These are phyloP conservation scores for Candida pini DNA, from an alignment of 805 yeast species.

Conservation along the genomic window DNA sequence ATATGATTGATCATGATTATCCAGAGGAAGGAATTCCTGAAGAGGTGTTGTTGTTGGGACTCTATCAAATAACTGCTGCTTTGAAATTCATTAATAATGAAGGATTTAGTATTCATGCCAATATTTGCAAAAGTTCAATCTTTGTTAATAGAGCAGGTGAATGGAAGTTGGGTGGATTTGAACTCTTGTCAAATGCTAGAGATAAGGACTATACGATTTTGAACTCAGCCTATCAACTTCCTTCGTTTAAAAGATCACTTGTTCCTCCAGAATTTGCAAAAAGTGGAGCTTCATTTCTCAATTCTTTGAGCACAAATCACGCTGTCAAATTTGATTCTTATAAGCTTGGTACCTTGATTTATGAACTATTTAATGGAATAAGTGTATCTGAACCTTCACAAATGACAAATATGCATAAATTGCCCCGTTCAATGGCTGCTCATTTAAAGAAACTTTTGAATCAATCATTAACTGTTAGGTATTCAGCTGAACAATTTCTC, in stretches of 20 bases:
- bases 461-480: conserved; percentile 33
- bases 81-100: conserved; percentile 54
- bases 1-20: conserved; percentile 27
- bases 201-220: conserved; percentile 34
- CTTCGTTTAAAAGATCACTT: conserved; percentile 15
- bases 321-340: conserved; percentile 57
- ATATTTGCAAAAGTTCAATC: conserved; percentile 49
- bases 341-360: conserved; percentile 53
- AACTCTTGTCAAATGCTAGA: conserved; percentile 48
- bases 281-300: conserved; percentile 38
- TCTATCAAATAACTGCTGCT: conserved; percentile 49
- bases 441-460: conserved; percentile 37
- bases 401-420: conserved; percentile 10
- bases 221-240: conserved; percentile 22
- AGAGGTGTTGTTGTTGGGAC: conserved; percentile 45
- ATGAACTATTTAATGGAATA: conserved; percentile 35
- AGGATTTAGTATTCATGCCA: conserved; percentile 59
- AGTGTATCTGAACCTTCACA: conserved; percentile 4
- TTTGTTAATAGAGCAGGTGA: conserved; percentile 68
- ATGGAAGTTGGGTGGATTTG: conserved; percentile 83
- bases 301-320: conserved; percentile 16
- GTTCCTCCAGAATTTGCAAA: conserved; percentile 49
- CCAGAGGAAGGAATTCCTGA: conserved; percentile 20
- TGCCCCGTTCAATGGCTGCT: conserved; percentile 35
- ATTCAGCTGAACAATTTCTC: conserved; percentile 33